Base-by-base conservation (phyloP, 495 filamentous ascomycete species). In the Penicillium verhagenii region DNA sequence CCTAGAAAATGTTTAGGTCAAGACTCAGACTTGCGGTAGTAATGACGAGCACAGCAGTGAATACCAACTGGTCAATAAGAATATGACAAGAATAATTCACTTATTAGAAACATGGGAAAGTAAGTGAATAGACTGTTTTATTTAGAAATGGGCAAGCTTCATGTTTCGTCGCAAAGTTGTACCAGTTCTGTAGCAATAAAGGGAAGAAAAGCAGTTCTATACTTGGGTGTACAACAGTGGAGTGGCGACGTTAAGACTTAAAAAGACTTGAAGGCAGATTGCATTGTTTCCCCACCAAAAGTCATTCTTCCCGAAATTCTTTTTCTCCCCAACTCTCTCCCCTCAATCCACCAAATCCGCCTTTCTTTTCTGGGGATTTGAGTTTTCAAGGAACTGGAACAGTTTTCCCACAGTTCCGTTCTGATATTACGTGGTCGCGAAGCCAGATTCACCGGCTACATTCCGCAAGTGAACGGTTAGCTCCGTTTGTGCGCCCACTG, bases 401-500 rank as follows among this genome's bases (percentile, higher is more conserved):
- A 19, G 8, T 52, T 23, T 38, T 55, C 49, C 42, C 48, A 50
- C 45, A 40, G 44, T 56, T 56, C 63, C 47, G 39, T 47, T 29
- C 39, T 39, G 44, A 40, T 40, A 49, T 50, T 47, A 52, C 44
- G 52, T 52, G 48, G 46, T 57, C 46, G 51, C 54, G 44, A 58
- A 45, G 13, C 43, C 16, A 43, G 44, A 40, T 43, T 16, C 40
- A 26, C n/a, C 37, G 26, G 45, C 49, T 35, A 38, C 38, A 42
- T 33, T 21, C 47, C 58, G 62, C 64, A 59, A 64, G 51, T 60
- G 60, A 66, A 60, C 65, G 65, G 65, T 68, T 68, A 65, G 53
- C 62, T 68, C 63, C 62, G 63, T 68, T 68, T 68, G 65, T 68
- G 65, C 65, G 65, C 59, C 48, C 58, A 58, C 58, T 40, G 20